Evolutionary conservation across 495 filamentous ascomycete genomes (phyloP), one percentile per base, ranked within the genome.

Genomic region (Aspergillus haitiensis): DNA sequence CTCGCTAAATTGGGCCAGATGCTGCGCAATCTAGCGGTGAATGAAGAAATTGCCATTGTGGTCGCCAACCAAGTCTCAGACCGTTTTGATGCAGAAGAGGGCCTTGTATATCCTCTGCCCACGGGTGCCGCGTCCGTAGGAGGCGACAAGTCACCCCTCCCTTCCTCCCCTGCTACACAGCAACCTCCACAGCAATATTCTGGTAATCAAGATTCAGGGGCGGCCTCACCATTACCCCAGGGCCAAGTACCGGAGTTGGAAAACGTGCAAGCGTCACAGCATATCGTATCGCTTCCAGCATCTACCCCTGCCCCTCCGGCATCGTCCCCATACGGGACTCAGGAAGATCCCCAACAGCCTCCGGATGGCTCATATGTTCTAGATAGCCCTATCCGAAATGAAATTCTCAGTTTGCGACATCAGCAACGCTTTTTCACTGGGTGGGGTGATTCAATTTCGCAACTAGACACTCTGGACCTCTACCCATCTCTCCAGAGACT

Each of bases 31-130:
- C 73, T 97, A 2, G 93, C 94, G 1, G 79, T 81, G 35, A 80
- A 78, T 47, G 75, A 94, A 68, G 75, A 86, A 55, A 75, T 97
- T 27, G 92, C 94, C 10, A 81, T 98, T 33, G 93, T 98, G 4
- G 87, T 97, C 1, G 87, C 93, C 9, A 98, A 98, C 67, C 94
- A 98, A 70, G 95, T 98, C n/a, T 87, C 88, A 5, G 94, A 98
- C 75, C 84, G 91, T 7, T 96, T 98, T 65, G 75, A 78, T 11
- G 62, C 65, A 11, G 36, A 63, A 15, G 63, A 74, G 7, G 55
- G 48, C 1, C 52, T 34, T 6, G 34, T 58, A 8, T 5, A 49
- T 11, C 55, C 64, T 31, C 52, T 47, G n/a, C 35, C 61, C 11
- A 6, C 61, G 48, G 46, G 58, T 35, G 44, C 10, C 10, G 21